A percentile compares a stretch with the other conserved stretches of the same genome.
Evolutionary conservation across 2,329 filamentous ascomycete species (phyloP).

Genomic region (Pseudomassariella vexata): DNA sequence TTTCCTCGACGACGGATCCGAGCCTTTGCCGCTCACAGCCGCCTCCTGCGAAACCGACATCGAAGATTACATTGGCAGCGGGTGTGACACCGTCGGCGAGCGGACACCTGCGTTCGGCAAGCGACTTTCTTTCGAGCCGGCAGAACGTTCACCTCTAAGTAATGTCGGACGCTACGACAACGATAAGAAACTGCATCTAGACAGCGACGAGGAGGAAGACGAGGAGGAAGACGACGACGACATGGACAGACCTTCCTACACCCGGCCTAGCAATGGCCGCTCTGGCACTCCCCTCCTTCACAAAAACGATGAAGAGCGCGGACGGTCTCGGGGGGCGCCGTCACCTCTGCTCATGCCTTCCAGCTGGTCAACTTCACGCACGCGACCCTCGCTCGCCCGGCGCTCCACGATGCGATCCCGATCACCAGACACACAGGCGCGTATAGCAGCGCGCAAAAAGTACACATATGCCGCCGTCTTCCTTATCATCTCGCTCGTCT

Average conservation of each 20-base stretch:
- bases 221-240: constrained; percentile 34
- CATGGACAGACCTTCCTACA: constrained; percentile 35
- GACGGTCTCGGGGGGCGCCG: constrained; percentile 19
- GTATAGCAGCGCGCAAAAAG: constrained; percentile 66
- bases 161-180: too few relatives aligned
- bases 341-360: constrained; percentile 16
- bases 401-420: constrained; percentile 70
- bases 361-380: constrained; percentile 24
- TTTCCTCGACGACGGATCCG: constrained; percentile 6
- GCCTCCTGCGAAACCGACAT: constrained; percentile 18
- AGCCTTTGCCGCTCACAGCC: constrained; percentile 16
- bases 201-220: constrained; percentile 28
- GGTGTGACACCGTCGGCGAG: constrained; percentile 18
- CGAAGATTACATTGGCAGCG: constrained; percentile 20
- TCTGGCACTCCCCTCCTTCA: constrained; percentile 35
- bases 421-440: constrained; percentile 62
- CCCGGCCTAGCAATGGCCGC: constrained; percentile 40
- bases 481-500: constrained; percentile 73
- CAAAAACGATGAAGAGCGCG: constrained; percentile 25
- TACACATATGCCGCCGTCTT: constrained; percentile 87
- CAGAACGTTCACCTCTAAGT: constrained; percentile 1
- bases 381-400: constrained; percentile 38
- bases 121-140: constrained; percentile 13
- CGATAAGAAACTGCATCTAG: constrained; percentile 8
- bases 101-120: constrained; percentile 17